These are phyloP conservation scores for Chenopodium formosanum DNA, from an alignment of 148 eudicot species.

Conservation along the genomic window DNA sequence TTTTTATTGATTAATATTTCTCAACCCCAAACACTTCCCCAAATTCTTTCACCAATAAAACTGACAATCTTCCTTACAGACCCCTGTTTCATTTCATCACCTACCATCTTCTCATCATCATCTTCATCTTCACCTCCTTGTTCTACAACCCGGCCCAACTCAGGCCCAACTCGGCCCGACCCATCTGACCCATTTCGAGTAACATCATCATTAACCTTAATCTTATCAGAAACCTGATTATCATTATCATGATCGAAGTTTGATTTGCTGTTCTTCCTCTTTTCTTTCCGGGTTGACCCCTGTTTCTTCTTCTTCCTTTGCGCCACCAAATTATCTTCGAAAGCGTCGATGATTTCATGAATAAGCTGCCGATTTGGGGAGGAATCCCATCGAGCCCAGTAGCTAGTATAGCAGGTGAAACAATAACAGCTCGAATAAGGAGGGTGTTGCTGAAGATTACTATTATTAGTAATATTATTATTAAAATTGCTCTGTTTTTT, in stretches of 20 bases:
- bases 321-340: constrained; percentile 42
- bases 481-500: not conserved
- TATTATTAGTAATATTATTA: not conserved
- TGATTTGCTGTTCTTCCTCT: constrained; percentile 8
- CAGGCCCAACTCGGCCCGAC: constrained; percentile 7
- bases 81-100: constrained; percentile 39
- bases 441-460: constrained; percentile 33
- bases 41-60: constrained; percentile 63
- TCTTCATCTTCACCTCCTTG: constrained; percentile 41
- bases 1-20: not conserved
- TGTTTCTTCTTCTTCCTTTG: constrained; percentile 26
- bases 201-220: not conserved
- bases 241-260: not conserved
- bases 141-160: constrained; percentile 16
- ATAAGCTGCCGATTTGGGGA: constrained; percentile 76
- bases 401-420: constrained; percentile 67
- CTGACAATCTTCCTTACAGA: constrained; percentile 56
- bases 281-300: constrained; percentile 22
- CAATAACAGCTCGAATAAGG: constrained; percentile 59
- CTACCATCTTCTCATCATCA: not conserved
- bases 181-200: constrained; percentile 3
- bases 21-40: constrained; percentile 69
- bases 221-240: not conserved
- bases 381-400: constrained; percentile 80
- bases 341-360: constrained; percentile 77